These are phyloP conservation scores for Domatiomyces globalis DNA, from an alignment of 2,329 filamentous ascomycete species.

Conservation along the genomic window DNA sequence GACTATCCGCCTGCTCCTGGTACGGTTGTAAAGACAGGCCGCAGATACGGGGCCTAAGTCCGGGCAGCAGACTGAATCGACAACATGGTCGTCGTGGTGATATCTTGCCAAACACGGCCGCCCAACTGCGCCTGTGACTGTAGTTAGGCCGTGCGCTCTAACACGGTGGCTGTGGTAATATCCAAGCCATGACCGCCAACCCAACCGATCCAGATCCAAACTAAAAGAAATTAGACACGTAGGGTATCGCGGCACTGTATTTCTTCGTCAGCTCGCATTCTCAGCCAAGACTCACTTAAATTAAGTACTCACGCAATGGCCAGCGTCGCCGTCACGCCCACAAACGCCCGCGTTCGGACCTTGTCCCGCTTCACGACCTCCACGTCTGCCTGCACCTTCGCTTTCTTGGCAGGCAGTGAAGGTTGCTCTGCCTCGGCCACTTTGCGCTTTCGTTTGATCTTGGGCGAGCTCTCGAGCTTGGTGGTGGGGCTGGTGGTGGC, in stretches of 20 bases:
- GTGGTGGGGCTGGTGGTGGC: constrained; percentile 24
- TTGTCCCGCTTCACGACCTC: constrained; percentile 71
- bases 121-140: not conserved
- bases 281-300: not conserved
- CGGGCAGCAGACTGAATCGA: not conserved
- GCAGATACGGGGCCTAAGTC: not conserved
- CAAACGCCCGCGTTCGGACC: constrained; percentile 69
- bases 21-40: not conserved
- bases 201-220: not conserved
- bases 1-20: not conserved
- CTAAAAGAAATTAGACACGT: constrained; percentile 5
- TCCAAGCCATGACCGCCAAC: not conserved
- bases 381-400: constrained; percentile 55
- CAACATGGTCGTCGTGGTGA: not conserved
- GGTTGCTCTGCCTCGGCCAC: constrained; percentile 44
- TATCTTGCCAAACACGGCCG: not conserved
- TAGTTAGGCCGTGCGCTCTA: not conserved
- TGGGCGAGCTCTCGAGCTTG: constrained; percentile 26
- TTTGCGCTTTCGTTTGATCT: constrained; percentile 55
- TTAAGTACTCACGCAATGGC: constrained; percentile 65
- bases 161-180: not conserved
- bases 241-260: constrained; percentile 9
- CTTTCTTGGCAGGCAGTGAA: constrained; percentile 53
- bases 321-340: constrained; percentile 75
- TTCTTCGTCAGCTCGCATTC: not conserved